Percentiles rank a stretch among this genome's conserved stretches.
Evolutionary conservation across 306 rosid genomes (phyloP).

Genomic region (Castanopsis chinensis): DNA sequence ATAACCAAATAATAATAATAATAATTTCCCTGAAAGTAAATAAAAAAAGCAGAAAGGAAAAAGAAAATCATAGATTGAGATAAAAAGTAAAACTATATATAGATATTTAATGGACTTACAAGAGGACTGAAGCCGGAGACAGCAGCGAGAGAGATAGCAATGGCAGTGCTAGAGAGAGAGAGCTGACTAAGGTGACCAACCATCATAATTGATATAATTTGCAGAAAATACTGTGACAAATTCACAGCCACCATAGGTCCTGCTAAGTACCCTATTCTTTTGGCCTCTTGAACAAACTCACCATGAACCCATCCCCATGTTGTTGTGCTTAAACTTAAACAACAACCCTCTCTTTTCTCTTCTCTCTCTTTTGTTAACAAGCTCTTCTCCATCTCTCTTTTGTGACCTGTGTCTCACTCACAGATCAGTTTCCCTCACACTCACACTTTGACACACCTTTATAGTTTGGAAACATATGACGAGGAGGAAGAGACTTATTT

Average conservation of each 20-base stretch:
- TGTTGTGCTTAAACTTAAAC: neutral
- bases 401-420: neutral
- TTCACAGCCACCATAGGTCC: conserved; percentile 55
- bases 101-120: conserved; percentile 22
- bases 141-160: conserved; percentile 43
- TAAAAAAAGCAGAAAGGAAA: no score
- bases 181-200: conserved; percentile 56
- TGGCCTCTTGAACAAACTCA: conserved; percentile 34
- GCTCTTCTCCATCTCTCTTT: neutral
- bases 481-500: neutral
- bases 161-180: conserved; percentile 47
- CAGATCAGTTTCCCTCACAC: neutral
- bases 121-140: conserved; percentile 63
- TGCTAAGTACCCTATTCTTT: conserved; percentile 41
- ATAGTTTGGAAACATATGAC: neutral
- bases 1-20: no score
- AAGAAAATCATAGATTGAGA: neutral
- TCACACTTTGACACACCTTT: no score
- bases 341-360: neutral
- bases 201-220: conserved; percentile 49
- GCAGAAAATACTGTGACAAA: conserved; percentile 47
- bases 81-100: neutral
- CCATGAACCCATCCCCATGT: conserved; percentile 26
- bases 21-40: no score
- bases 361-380: neutral